Base-by-base conservation (phyloP, 441 rosid genomes). In the Pelargonium fulgidum region DNA sequence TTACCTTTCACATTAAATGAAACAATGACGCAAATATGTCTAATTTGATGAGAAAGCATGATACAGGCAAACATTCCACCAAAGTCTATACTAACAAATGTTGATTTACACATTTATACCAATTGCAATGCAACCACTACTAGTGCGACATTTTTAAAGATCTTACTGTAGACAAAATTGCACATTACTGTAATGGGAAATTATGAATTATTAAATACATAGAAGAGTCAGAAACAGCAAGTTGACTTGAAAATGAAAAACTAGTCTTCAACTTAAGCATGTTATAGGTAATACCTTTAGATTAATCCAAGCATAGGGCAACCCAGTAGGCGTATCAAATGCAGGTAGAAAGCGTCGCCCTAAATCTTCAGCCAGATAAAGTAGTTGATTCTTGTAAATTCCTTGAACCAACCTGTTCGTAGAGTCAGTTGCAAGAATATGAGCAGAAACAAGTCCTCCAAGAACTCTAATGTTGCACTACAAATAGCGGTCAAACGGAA, bases 381-480 rank as follows among this genome's bases (percentile, higher is more conserved):
- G 93, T 62, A 88, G 85, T 80, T 86, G 87, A 68, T 83, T 82
- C 68, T 77, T 67, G 82, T 88, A 86, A 70, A 82, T 76, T 36
- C 98, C 89, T 77, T 79, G 89, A 74, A 82, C 74, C 85, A 93
- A 76, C 86, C 87, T 85, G 85, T 82, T 83, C 54, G 85, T 78
- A 71, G 93, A 81, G 79, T 89, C 93, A 68, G 85, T 87, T 75
- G 96, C 96, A 90, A 93, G 98, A 84, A 93, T 84, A 89, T 93
- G 98, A 76, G 96, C 96, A 80, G 97, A 89, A 74, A 93, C 85
- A 82, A 93, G 98, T 84, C 97, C 98, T 81, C 98, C 97, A 81
- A 93, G 98, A 79, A 90, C 83, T 87, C 98, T 84, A 81, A 90
- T 90, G 85, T 93, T 93, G 91, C 98, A 90, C 98, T 93, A 73